These are phyloP conservation scores for Aspergillus pseudonomiae DNA, from an alignment of 2,329 filamentous ascomycete genomes.

Conservation along the genomic window DNA sequence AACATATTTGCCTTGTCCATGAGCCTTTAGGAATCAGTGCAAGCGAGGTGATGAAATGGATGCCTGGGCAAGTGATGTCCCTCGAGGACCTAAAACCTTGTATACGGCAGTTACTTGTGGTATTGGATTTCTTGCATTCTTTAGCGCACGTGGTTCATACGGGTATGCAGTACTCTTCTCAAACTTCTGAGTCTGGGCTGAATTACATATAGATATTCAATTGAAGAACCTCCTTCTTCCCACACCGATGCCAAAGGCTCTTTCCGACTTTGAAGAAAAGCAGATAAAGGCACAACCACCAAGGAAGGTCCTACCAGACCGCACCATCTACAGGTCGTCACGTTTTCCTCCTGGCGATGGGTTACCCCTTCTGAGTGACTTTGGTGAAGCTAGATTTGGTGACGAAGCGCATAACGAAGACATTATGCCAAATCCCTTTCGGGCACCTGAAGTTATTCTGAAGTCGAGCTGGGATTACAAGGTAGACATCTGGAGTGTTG, in stretches of 20 bases:
- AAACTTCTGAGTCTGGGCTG: neutral
- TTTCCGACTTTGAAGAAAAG: slow-evolving; percentile 6
- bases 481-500: slow-evolving; percentile 53
- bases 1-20: slow-evolving; percentile 28
- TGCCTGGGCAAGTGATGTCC: slow-evolving; percentile 5
- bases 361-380: slow-evolving; percentile 5
- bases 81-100: slow-evolving; percentile 15
- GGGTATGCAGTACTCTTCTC: neutral
- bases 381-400: slow-evolving; percentile 7
- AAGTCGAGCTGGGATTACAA: slow-evolving; percentile 42
- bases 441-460: slow-evolving; percentile 45
- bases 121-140: slow-evolving; percentile 15
- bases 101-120: slow-evolving; percentile 14
- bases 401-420: slow-evolving; percentile 21
- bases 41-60: slow-evolving; percentile 6
- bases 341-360: slow-evolving; percentile 4
- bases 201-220: neutral
- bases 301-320: slow-evolving; percentile 12
- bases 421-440: slow-evolving; percentile 21
- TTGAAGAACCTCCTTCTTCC: slow-evolving; percentile 5
- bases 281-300: neutral
- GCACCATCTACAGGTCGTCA: slow-evolving; percentile 8
- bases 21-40: slow-evolving; percentile 21
- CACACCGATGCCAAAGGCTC: neutral
- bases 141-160: neutral